These are phyloP conservation scores for Lodderomyces theae DNA, from an alignment of 1,139 yeast species.

Conservation along the genomic window DNA sequence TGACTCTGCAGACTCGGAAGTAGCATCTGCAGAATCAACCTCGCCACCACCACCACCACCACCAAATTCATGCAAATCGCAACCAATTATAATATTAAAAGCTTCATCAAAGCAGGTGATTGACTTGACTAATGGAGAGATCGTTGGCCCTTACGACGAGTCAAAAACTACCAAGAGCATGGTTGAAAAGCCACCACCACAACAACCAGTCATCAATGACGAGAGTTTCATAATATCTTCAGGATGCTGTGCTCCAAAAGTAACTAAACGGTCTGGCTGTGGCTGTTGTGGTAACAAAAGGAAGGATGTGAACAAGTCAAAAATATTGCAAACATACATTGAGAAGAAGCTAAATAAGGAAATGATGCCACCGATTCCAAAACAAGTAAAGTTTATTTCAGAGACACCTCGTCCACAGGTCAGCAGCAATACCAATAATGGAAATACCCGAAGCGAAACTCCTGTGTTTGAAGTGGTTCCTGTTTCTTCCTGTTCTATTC, in stretches of 20 bases:
- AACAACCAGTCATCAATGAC: slow-evolving; percentile 27
- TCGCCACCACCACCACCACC: neutral
- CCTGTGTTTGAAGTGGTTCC: slow-evolving; percentile 24
- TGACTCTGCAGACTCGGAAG: slow-evolving; percentile 5
- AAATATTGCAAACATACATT: slow-evolving; percentile 37
- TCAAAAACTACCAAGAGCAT: slow-evolving; percentile 13
- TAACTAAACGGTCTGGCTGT: slow-evolving; percentile 19
- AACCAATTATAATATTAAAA: slow-evolving; percentile 42
- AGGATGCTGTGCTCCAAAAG: slow-evolving; percentile 27
- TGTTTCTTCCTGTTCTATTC: slow-evolving; percentile 43
- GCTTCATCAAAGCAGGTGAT: slow-evolving; percentile 51
- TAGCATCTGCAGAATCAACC: neutral
- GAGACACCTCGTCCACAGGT: slow-evolving; percentile 7
- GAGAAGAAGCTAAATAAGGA: slow-evolving; percentile 18
- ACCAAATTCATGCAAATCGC: slow-evolving; percentile 15
- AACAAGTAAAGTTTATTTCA: neutral
- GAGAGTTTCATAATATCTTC: slow-evolving; percentile 37
- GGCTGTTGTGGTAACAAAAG: slow-evolving; percentile 25
- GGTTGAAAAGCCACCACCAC: slow-evolving; percentile 20
- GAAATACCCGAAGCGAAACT: neutral
- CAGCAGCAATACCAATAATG: neutral
- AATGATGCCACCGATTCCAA: neutral
- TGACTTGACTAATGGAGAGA: slow-evolving; percentile 45
- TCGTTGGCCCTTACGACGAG: slow-evolving; percentile 41
- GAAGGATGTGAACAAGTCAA: slow-evolving; percentile 30